phyloP scores from a whole-genome alignment of 2,329 filamentous ascomycete genomes.

The Stagonosporopsis vannaccii region DNA sequence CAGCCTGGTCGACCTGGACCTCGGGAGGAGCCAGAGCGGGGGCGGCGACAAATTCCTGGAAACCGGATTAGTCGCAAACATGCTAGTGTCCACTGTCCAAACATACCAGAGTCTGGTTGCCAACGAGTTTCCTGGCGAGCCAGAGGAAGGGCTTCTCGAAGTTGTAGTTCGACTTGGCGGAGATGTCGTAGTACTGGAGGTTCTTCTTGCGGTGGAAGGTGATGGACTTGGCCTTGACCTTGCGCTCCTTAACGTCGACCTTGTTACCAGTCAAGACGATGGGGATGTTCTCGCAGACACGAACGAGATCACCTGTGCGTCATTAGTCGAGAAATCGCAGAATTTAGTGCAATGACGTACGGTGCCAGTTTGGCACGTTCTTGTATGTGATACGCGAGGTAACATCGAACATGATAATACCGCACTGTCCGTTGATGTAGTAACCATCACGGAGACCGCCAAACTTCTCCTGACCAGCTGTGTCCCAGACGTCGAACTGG shows the following conservation, averaged over 20 bases:
- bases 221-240: conserved; percentile 99
- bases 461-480: conserved; percentile 99
- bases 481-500: conserved; percentile 99
- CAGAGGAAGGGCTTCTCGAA: conserved; percentile 99
- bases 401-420: conserved; percentile 99
- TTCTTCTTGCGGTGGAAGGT: conserved; percentile 99
- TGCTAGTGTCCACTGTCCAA: not conserved
- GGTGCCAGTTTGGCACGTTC: conserved; percentile 99
- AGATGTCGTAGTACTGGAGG: conserved; percentile 99
- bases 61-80: conserved; percentile 29
- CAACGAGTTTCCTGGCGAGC: conserved; percentile 97
- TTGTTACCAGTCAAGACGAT: conserved; percentile 99
- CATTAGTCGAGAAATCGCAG: conserved; percentile 26
- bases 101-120: conserved; percentile 84
- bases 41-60: conserved; percentile 92
- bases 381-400: conserved; percentile 99
- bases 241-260: conserved; percentile 99
- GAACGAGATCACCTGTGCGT: conserved; percentile 85
- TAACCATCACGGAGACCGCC: conserved; percentile 99
- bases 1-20: conserved; percentile 83
- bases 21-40: conserved; percentile 94
- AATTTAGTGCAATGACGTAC: conserved; percentile 64
- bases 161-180: conserved; percentile 99
- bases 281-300: conserved; percentile 98
- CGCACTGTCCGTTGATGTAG: conserved; percentile 99